Conservation (phyloP, 306 rosid species). For the Castanea sativa region DNA sequence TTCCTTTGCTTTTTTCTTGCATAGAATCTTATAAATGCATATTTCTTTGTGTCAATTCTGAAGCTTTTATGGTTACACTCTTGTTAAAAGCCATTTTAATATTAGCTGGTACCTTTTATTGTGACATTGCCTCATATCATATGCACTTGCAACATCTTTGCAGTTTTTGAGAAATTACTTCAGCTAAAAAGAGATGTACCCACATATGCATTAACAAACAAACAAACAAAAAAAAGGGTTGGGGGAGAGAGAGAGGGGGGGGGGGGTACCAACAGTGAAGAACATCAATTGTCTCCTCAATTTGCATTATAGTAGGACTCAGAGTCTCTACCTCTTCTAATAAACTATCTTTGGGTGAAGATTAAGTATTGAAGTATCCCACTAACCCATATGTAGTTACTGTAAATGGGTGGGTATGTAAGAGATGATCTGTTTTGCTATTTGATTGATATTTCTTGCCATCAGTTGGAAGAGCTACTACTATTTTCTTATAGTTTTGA, state of each 20-base stretch:
- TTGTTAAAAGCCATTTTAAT: background rate
- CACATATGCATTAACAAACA: background rate
- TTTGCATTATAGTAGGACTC: background rate
- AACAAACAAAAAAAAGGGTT: background rate
- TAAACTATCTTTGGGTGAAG: background rate
- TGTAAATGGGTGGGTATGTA: background rate
- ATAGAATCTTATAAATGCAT: background rate
- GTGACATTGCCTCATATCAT: background rate
- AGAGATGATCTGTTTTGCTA: background rate
- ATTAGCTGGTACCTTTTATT: background rate
- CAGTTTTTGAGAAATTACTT: background rate
- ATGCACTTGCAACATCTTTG: background rate
- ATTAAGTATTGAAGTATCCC: background rate
- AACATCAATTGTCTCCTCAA: background rate
- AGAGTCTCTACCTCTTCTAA: background rate
- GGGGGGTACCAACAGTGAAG: background rate
- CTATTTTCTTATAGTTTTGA: background rate
- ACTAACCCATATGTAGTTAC: background rate
- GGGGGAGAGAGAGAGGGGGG: no score
- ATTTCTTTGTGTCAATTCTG: background rate
- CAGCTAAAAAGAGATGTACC: background rate
- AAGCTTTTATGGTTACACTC: background rate
- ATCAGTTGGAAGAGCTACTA: background rate
- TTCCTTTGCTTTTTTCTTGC: background rate
- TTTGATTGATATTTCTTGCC: background rate